These are phyloP conservation scores for Fusarium sp. DNA, from an alignment of 2,329 filamentous ascomycete genomes.

Conservation along the genomic window DNA sequence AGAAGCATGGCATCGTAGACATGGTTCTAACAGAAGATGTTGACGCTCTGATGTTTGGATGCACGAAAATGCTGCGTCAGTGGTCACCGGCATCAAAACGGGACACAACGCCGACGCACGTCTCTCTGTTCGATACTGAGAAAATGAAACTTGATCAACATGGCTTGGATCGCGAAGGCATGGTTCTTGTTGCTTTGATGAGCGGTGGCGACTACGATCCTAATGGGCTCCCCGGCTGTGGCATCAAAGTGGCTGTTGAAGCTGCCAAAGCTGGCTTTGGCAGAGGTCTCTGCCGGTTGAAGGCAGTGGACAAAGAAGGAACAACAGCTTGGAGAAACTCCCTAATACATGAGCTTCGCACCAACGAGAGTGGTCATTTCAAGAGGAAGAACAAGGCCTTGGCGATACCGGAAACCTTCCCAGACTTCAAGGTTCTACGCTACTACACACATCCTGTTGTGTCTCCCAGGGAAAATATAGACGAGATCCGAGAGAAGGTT, in stretches of 20 bases:
- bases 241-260: conserved; percentile 88
- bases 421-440: conserved; percentile 78
- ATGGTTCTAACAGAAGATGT: conserved; percentile 96
- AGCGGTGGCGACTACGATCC: conserved; percentile 95
- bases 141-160: conserved; percentile 60
- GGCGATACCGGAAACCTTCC: conserved; percentile 82
- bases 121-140: conserved; percentile 79
- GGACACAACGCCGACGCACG: conserved; percentile 81
- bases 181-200: conserved; percentile 94
- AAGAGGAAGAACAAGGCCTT: conserved; percentile 78
- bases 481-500: conserved; percentile 42
- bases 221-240: conserved; percentile 87
- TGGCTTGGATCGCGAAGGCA: conserved; percentile 83
- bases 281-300: conserved; percentile 74
- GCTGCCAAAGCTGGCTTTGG: conserved; percentile 92
- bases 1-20: conserved; percentile 85
- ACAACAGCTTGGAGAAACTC: conserved; percentile 77
- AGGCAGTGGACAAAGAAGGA: conserved; percentile 66
- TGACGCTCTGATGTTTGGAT: conserved; percentile 97
- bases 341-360: conserved; percentile 79
- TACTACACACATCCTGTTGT: conserved; percentile 92
- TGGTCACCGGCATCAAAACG: conserved; percentile 79
- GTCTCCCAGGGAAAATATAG: conserved; percentile 67
- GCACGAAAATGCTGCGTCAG: conserved; percentile 79
- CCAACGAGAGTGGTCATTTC: conserved; percentile 87